These are phyloP conservation scores for Daldinia grandis DNA, from an alignment of 495 filamentous ascomycete species.

Conservation along the genomic window DNA sequence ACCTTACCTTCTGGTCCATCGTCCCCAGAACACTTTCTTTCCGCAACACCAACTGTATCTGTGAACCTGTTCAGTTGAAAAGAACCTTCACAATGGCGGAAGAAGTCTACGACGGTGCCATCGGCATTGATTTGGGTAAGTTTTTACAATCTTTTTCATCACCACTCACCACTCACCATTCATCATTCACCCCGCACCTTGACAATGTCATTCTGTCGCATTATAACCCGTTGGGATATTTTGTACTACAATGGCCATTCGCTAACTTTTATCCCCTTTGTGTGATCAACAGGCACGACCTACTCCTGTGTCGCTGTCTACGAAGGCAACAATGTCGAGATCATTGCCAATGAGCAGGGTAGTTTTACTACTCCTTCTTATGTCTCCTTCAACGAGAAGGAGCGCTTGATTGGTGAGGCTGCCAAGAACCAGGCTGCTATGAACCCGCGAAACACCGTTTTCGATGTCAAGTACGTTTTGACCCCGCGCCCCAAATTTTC, in stretches of 20 bases:
- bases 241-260: constrained; percentile 12
- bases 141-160: constrained; percentile 36
- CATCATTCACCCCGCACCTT: background rate
- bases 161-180: too few relatives aligned
- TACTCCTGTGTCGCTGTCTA: constrained; percentile 99
- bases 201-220: constrained; percentile 11
- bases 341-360: constrained; percentile 99
- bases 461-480: constrained; percentile 84
- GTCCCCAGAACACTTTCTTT: constrained; percentile 18
- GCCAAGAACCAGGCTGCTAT: constrained; percentile 99
- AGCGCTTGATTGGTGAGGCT: constrained; percentile 97
- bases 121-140: constrained; percentile 99
- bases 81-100: constrained; percentile 73
- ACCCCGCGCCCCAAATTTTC: background rate
- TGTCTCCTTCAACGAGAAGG: constrained; percentile 97
- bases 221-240: constrained; percentile 24
- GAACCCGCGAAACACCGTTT: constrained; percentile 97
- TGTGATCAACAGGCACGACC: constrained; percentile 77
- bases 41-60: constrained; percentile 18
- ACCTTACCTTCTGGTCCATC: constrained; percentile 30
- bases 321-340: constrained; percentile 98
- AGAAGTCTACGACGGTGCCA: constrained; percentile 98
- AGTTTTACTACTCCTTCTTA: constrained; percentile 98
- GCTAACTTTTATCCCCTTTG: constrained; percentile 17
- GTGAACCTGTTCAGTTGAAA: constrained; percentile 26